Percentiles rank a stretch among this genome's conserved stretches.
phyloP scores from a whole-genome alignment of 2,329 filamentous ascomycete species.

The Zymoseptoria passerinii region DNA sequence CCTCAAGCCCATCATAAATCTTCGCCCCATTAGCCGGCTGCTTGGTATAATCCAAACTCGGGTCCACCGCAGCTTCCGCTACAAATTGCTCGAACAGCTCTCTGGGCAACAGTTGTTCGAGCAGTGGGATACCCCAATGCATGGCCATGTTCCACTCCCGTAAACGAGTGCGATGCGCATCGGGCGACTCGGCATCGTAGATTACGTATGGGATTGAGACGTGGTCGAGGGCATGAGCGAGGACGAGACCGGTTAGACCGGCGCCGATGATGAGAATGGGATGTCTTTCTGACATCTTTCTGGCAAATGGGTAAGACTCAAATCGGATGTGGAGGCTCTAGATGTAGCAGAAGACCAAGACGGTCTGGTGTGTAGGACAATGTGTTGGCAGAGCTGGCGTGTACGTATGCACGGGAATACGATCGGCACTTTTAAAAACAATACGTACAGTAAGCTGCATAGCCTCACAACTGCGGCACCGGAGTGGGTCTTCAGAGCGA shows the following conservation, averaged over 20 bases:
- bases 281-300: not conserved
- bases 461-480: too few species aligned
- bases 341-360: too few species aligned
- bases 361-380: too few species aligned
- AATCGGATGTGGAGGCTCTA: too few species aligned
- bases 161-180: slow-evolving; percentile 5
- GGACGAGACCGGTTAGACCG: slow-evolving; percentile 13
- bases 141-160: slow-evolving; percentile 17
- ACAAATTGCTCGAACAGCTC: slow-evolving; percentile 8
- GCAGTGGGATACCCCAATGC: slow-evolving; percentile 9
- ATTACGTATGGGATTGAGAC: slow-evolving; percentile 10
- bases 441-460: too few species aligned
- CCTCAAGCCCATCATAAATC: slow-evolving; percentile 15
- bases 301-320: too few species aligned
- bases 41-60: slow-evolving; percentile 8
- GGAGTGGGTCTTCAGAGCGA: too few species aligned
- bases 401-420: too few species aligned
- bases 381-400: too few species aligned
- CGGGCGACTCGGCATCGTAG: slow-evolving; percentile 13
- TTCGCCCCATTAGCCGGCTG: slow-evolving; percentile 9
- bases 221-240: slow-evolving; percentile 17
- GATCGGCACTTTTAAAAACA: too few species aligned
- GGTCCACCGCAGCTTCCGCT: slow-evolving; percentile 12
- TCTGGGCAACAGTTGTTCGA: slow-evolving; percentile 10
- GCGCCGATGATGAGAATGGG: slow-evolving; percentile 18